These are phyloP conservation scores for Leucaena leucocephala DNA, from an alignment of 306 rosid genomes.

Conservation along the genomic window DNA sequence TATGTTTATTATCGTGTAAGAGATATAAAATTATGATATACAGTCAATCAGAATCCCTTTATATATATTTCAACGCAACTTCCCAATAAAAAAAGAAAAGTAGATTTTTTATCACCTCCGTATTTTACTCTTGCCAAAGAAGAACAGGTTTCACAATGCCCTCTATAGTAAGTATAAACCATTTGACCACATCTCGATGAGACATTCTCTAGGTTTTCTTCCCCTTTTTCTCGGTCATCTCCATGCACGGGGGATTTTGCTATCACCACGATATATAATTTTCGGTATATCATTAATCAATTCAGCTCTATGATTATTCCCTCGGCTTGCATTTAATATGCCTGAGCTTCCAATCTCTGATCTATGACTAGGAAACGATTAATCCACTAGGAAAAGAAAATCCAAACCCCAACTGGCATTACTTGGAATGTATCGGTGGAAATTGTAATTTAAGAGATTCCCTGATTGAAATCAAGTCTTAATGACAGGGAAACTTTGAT, in stretches of 20 bases:
- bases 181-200: conserved; percentile 32
- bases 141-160: not conserved
- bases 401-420: conserved; percentile 63
- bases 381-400: conserved; percentile 31
- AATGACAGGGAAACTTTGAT: conserved; percentile 44
- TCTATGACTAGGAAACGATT: conserved; percentile 21
- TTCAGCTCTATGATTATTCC: conserved; percentile 22
- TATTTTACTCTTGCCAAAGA: not conserved
- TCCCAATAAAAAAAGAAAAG: not conserved
- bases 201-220: conserved; percentile 50
- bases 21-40: not conserved
- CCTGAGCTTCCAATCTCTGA: conserved; percentile 23
- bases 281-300: not conserved
- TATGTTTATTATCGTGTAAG: not conserved
- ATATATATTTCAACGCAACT: not conserved
- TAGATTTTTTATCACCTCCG: not conserved
- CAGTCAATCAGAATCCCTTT: not conserved
- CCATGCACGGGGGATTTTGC: conserved; percentile 35
- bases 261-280: not conserved
- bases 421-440: conserved; percentile 58
- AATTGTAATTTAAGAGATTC: conserved; percentile 51
- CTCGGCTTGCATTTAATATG: not conserved
- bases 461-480: conserved; percentile 32
- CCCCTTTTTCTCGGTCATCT: conserved; percentile 35
- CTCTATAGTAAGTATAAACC: not conserved